Evolutionary conservation across 2,329 filamentous ascomycete genomes (phyloP), one percentile per base, ranked within the genome.

Genomic region (Cercospora canescens): DNA sequence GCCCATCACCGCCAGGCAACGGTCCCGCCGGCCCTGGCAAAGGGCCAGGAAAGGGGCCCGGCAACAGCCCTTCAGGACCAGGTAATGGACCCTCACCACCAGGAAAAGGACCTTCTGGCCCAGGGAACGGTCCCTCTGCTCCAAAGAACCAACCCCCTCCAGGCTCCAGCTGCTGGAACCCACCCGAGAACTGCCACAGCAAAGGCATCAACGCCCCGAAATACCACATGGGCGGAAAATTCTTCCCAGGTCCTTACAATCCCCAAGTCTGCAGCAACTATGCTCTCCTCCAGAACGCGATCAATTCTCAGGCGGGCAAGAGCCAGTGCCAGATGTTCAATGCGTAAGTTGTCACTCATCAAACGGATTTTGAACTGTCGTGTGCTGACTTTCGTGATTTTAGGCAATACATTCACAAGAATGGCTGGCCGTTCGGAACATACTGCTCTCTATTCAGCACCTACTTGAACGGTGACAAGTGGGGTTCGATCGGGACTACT

Each of bases 171-270:
- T 34, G 28, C 32, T 59, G 58, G 61, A 50, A 39, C 26, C 21
- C 62, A 21, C 64, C 67, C 26, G 24, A 66, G 59, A 69, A 66
- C 64, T 69, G 67, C 63, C 30, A 62, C 61, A 60, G 66, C 26
- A 69, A 69, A 57, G 66, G 67, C 50, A 72, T 72, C 64, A 62
- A 67, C 62, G 67, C 67, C 30, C 59, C 65, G 24, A 65, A 65
- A 34, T 67, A 72, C 60, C 61, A 39, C 34, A 67, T 75, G 62
- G 73, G 73, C 50, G 59, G 62, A 50, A 65, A 70, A 14, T 73
- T 75, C 69, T 73, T 76, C 65, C 71, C 74, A 1, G 74, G 74
- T 14, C 72, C 71, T 1, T 76, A 62, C 65, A 71, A 76, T 66
- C 67, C 72, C 1, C 67, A 72, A 55, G 62, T 73, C 54, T 76